Percentiles rank a stretch among this genome's conserved stretches.
These are phyloP conservation scores for Ganoderma lingzhi DNA, from an alignment of 1,284 basidiomycete species.

Conservation along the genomic window DNA sequence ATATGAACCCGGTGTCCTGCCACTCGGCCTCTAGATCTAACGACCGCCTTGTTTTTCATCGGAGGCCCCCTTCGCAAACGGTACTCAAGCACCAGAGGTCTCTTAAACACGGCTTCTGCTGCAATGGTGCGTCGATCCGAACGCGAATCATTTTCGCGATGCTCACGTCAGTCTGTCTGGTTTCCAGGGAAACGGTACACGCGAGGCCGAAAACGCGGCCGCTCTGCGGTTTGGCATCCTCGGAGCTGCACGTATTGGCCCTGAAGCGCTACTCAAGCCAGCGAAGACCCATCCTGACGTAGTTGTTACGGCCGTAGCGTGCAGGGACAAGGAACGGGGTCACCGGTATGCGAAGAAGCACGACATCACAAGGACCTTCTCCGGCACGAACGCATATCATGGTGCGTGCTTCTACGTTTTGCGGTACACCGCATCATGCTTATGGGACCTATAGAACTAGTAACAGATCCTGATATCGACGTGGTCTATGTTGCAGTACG, in stretches of 20 bases:
- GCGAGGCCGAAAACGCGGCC: not conserved
- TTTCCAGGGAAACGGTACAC: not conserved
- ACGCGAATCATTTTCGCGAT: not conserved
- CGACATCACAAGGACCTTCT: constrained; percentile 62
- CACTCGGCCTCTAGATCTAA: not conserved
- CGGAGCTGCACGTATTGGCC: constrained; percentile 73
- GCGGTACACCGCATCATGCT: not conserved
- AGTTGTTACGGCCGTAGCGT: constrained; percentile 67
- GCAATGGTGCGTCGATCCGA: not conserved
- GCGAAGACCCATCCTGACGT: constrained; percentile 66
- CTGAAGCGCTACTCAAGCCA: constrained; percentile 61
- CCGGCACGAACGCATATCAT: constrained; percentile 60
- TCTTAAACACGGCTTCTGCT: not conserved
- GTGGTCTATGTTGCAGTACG: constrained; percentile 67
- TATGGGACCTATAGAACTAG: constrained; percentile 50
- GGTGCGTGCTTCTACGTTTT: constrained; percentile 40
- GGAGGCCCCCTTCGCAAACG: not conserved
- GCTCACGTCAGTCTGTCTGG: not conserved
- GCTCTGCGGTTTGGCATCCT: constrained; percentile 65
- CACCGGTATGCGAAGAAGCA: constrained; percentile 63
- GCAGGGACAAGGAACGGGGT: constrained; percentile 61
- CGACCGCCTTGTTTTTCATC: not conserved
- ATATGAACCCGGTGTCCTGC: not conserved
- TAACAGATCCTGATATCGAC: constrained; percentile 69
- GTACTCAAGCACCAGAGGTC: not conserved